Conservation (phyloP, 306 rosid species). For the Parietaria judaica region DNA sequence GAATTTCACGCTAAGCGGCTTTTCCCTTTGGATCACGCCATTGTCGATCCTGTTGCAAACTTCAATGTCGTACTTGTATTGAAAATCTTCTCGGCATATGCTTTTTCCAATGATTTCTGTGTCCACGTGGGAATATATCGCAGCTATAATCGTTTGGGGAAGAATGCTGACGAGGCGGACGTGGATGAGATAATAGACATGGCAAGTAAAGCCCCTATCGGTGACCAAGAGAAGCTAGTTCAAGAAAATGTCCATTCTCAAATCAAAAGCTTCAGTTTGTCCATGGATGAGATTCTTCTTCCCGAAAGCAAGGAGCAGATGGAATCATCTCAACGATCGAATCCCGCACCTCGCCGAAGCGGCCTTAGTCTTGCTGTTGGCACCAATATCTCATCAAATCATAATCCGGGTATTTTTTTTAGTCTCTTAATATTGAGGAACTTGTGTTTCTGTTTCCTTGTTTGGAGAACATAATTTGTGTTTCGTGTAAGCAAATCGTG, state of each 20-base stretch:
- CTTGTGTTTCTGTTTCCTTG: background rate
- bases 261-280: conserved; percentile 40
- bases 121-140: background rate
- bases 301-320: conserved; percentile 32
- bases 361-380: conserved; percentile 86
- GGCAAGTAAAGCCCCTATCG: conserved; percentile 57
- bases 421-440: background rate
- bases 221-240: conserved; percentile 71
- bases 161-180: conserved; percentile 48
- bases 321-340: conserved; percentile 30
- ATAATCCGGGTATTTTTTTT: conserved; percentile 37
- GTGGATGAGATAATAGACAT: conserved; percentile 62
- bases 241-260: conserved; percentile 78
- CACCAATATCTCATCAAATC: conserved; percentile 23
- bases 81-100: no score
- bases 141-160: conserved; percentile 77
- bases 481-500: background rate
- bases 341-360: conserved; percentile 39
- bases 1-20: no score
- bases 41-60: no score
- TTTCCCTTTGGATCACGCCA: no score
- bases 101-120: no score
- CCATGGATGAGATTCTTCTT: conserved; percentile 76
- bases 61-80: no score
- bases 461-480: background rate